Base-by-base conservation (phyloP, 768 basidiomycete genomes). In the Serendipita sp. region DNA sequence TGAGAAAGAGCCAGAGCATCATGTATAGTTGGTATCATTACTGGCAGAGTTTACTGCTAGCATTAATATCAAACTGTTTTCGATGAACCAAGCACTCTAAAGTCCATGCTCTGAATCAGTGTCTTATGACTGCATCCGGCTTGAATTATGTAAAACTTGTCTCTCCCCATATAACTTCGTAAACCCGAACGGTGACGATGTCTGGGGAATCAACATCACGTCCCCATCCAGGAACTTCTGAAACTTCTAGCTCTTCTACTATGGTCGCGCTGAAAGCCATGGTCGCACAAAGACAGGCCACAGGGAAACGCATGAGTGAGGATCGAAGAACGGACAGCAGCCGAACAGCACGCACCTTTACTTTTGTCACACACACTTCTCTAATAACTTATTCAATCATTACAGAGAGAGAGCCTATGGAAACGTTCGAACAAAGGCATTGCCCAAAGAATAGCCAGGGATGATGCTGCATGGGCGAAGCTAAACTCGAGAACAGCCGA, bases 321-420 rank as follows among this genome's bases (percentile, higher is more conserved):
- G 20, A 17, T n/a, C n/a, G 45, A 48, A 3, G 45, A 48, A 48
- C n/a, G n/a, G 26, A 48, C 13, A 41, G 5, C 50, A 26, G 42
- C 13, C 41, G 20, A 16, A 28, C 16, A 31, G n/a, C 24, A 63
- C 13, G 17, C 16, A 17, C 20, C 17, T 60, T n/a, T 2, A 4
- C 5, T 60, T n/a, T 17, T 51, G 20, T 20, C 20, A 22, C 3
- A 20, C 28, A 38, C 33, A 51, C n/a, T n/a, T 14, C 28, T 20
- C 62, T 60, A 9, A 61, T 17, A 48, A 20, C 20, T 17, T 28
- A 28, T 58, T 5, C 31, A 31, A 58, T 13, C 33, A 17, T 44
- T 33, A 1, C 65, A 90, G 89, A 91, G 89, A 77, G 79, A 83
- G 2, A 84, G 84, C 0, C 75, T 82, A 73, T 93, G 90, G 90